Evolutionary conservation across 2,329 filamentous ascomycete species (phyloP).

Genomic region (Teratosphaeria pseudoeucalypti): DNA sequence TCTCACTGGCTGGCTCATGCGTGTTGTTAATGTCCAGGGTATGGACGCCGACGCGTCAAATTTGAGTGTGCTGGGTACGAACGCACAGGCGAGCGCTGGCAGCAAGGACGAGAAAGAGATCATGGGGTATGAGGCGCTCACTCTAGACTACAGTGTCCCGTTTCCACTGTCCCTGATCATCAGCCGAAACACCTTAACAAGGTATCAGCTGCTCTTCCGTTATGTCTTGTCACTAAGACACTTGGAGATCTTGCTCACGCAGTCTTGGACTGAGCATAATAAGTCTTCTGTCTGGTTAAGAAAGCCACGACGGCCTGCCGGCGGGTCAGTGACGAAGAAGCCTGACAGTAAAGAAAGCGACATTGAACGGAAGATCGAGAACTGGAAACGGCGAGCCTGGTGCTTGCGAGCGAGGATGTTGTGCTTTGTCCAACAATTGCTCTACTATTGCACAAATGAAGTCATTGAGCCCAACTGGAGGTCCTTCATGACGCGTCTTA

Average conservation of each 20-base stretch:
- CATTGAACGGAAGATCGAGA: constrained; percentile 61
- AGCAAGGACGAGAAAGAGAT: constrained; percentile 75
- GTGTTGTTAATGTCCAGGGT: constrained; percentile 91
- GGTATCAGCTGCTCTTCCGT: constrained; percentile 91
- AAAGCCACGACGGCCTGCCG: constrained; percentile 9
- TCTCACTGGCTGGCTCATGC: constrained; percentile 85
- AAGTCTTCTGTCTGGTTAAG: constrained; percentile 74
- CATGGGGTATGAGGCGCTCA: constrained; percentile 79
- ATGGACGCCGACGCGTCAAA: constrained; percentile 56
- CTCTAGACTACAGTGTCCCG: constrained; percentile 87
- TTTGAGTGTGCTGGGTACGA: constrained; percentile 55
- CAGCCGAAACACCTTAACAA: constrained; percentile 89
- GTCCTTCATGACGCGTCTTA: constrained; percentile 74
- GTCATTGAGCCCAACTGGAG: constrained; percentile 98
- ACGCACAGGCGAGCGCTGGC: constrained; percentile 45
- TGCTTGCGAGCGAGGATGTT: constrained; percentile 88
- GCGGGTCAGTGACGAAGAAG: background rate
- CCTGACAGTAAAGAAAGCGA: constrained; percentile 5
- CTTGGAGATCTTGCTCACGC: constrained; percentile 75
- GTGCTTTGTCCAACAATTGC: constrained; percentile 88
- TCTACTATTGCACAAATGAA: constrained; percentile 94
- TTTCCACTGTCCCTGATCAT: constrained; percentile 94
- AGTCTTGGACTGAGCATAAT: constrained; percentile 83
- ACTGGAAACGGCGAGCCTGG: constrained; percentile 89
- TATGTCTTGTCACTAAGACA: constrained; percentile 85